Evolutionary conservation across 495 filamentous ascomycete species (phyloP).

Genomic region (Annulohypoxylon nitens): DNA sequence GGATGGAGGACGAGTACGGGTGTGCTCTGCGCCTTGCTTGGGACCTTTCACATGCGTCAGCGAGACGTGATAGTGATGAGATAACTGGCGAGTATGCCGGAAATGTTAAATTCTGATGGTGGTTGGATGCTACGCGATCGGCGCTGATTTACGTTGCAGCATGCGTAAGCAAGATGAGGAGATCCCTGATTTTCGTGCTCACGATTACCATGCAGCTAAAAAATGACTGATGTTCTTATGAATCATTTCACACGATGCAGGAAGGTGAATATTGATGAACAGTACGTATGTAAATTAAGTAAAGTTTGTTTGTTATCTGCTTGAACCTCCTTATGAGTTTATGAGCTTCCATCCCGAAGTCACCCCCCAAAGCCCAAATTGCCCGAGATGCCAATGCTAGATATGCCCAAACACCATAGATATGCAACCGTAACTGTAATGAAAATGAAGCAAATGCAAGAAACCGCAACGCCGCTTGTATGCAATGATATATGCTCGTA

Average conservation of each 20-base stretch:
- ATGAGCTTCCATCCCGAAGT: conserved; percentile 20
- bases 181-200: conserved; percentile 11
- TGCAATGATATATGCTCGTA: conserved; percentile 28
- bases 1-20: background rate
- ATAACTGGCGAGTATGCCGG: conserved; percentile 8
- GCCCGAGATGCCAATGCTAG: conserved; percentile 19
- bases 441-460: conserved; percentile 29
- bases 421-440: conserved; percentile 28
- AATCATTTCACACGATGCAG: background rate
- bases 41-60: background rate
- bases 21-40: background rate
- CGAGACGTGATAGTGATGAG: conserved; percentile 31
- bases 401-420: conserved; percentile 27
- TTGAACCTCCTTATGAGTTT: conserved; percentile 3
- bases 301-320: conserved; percentile 25
- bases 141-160: conserved; percentile 35
- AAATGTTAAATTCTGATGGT: conserved; percentile 1
- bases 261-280: background rate
- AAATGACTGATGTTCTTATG: background rate
- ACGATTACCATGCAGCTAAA: conserved; percentile 2
- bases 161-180: conserved; percentile 39
- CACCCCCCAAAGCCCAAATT: conserved; percentile 16
- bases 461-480: conserved; percentile 35
- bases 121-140: conserved; percentile 22
- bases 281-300: conserved; percentile 32